These are phyloP conservation scores for Dothistroma pini DNA, from an alignment of 2,329 filamentous ascomycete genomes.

Conservation along the genomic window DNA sequence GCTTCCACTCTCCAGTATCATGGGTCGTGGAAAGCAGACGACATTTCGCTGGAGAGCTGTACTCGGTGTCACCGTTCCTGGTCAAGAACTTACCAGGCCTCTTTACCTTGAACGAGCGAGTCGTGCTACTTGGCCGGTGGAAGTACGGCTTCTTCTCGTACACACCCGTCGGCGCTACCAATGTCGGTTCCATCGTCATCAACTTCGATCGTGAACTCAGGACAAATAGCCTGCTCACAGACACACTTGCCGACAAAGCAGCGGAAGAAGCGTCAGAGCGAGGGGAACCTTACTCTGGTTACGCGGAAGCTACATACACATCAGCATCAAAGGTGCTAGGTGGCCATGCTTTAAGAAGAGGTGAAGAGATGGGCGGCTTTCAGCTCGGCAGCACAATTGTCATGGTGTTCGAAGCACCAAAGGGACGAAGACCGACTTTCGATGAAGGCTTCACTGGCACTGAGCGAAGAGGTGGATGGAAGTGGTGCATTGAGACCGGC, in stretches of 20 bases:
- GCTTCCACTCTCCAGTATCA: constrained; percentile 90
- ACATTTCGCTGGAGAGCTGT: constrained; percentile 97
- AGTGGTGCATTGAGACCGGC: constrained; percentile 82
- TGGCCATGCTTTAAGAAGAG: constrained; percentile 77
- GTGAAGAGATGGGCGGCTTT: constrained; percentile 98
- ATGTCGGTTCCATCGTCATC: constrained; percentile 93
- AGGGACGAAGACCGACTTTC: constrained; percentile 53
- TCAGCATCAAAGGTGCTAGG: constrained; percentile 71
- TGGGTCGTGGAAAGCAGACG: constrained; percentile 94
- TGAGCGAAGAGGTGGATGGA: constrained; percentile 64
- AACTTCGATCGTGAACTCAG: constrained; percentile 95
- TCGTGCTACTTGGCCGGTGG: constrained; percentile 91
- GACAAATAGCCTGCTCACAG: constrained; percentile 86
- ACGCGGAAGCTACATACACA: constrained; percentile 84
- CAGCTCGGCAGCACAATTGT: constrained; percentile 94
- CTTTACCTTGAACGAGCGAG: constrained; percentile 94
- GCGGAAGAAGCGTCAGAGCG: constrained; percentile 72
- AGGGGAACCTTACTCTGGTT: constrained; percentile 84
- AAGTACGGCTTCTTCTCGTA: constrained; percentile 97
- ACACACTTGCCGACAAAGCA: constrained; percentile 83
- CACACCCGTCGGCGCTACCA: constrained; percentile 93
- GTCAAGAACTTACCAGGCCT: constrained; percentile 88
- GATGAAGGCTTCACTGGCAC: constrained; percentile 58
- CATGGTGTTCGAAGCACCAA: constrained; percentile 91
- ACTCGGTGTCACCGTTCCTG: constrained; percentile 90